These are phyloP conservation scores for Trichoderma atrobrunneum DNA, from an alignment of 2,329 filamentous ascomycete genomes.

Conservation along the genomic window DNA sequence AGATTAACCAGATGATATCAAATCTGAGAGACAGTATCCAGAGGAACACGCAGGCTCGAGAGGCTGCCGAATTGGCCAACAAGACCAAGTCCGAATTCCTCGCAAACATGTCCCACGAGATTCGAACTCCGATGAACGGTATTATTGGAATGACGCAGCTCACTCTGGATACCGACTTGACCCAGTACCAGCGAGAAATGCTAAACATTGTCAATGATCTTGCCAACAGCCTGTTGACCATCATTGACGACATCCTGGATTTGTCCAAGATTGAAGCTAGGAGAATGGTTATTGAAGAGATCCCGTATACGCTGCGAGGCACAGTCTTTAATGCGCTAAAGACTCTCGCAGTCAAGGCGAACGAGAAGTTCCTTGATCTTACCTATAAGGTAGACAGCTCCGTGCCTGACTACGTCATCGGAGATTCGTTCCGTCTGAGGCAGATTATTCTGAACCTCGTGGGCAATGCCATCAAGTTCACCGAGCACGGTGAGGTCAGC, in stretches of 20 bases:
- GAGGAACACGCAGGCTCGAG: slow-evolving; percentile 90
- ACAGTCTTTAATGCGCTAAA: slow-evolving; percentile 98
- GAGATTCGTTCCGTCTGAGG: slow-evolving; percentile 91
- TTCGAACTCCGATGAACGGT: slow-evolving; percentile 94
- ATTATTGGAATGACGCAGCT: slow-evolving; percentile 98
- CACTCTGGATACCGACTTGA: slow-evolving; percentile 90
- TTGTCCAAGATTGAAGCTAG: slow-evolving; percentile 86
- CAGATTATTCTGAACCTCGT: slow-evolving; percentile 98
- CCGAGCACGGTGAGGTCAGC: slow-evolving; percentile 92
- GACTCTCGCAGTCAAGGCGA: slow-evolving; percentile 93
- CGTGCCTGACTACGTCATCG: slow-evolving; percentile 91
- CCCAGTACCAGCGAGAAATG: slow-evolving; percentile 96
- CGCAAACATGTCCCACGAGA: slow-evolving; percentile 98
- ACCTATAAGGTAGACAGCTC: slow-evolving; percentile 92
- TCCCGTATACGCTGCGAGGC: slow-evolving; percentile 89
- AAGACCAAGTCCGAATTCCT: slow-evolving; percentile 98
- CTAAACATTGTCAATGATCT: slow-evolving; percentile 96
- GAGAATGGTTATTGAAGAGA: slow-evolving; percentile 97
- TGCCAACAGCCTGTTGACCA: slow-evolving; percentile 92
- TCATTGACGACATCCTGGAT: slow-evolving; percentile 83
- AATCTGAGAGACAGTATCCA: slow-evolving; percentile 95
- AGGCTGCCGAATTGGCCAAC: slow-evolving; percentile 94
- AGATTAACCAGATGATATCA: slow-evolving; percentile 99
- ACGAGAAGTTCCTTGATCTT: slow-evolving; percentile 89
- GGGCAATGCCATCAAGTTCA: slow-evolving; percentile 98